phyloP scores from a whole-genome alignment of 2,329 filamentous ascomycete species.

The Xylariaceae sp. region DNA sequence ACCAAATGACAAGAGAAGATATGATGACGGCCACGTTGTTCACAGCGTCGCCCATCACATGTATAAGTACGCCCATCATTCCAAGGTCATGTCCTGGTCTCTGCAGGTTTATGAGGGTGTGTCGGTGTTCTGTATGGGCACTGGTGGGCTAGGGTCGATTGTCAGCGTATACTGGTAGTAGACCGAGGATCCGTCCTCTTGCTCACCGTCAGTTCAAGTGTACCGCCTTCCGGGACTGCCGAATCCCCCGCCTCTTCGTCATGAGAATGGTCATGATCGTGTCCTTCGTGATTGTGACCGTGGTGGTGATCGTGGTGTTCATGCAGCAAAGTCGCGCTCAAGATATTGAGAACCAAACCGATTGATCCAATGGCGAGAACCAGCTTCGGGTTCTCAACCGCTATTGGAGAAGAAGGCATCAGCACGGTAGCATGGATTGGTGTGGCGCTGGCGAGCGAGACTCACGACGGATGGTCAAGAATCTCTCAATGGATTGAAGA shows the following conservation, averaged over 20 bases:
- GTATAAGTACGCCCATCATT: slow-evolving; percentile 64
- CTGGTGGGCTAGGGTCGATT: slow-evolving; percentile 24
- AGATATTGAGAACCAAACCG: slow-evolving; percentile 61
- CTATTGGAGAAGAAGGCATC: slow-evolving; percentile 33
- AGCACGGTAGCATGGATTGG: too few species aligned
- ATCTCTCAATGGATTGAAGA: slow-evolving; percentile 67
- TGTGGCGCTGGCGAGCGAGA: too few species aligned
- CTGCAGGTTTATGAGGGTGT: slow-evolving; percentile 31
- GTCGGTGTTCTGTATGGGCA: slow-evolving; percentile 46
- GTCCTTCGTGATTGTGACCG: slow-evolving; percentile 24
- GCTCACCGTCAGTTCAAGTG: too few species aligned
- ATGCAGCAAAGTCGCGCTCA: slow-evolving; percentile 61
- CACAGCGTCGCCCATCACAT: slow-evolving; percentile 66
- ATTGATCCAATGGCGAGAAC: slow-evolving; percentile 65
- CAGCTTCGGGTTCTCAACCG: slow-evolving; percentile 57
- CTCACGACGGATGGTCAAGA: slow-evolving; percentile 51
- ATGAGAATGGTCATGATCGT: slow-evolving; percentile 34
- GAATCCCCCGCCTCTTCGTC: too few species aligned
- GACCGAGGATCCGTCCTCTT: too few species aligned
- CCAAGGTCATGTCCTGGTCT: slow-evolving; percentile 54
- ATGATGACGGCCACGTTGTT: slow-evolving; percentile 74
- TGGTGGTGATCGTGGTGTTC: too few species aligned
- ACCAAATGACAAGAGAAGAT: slow-evolving; percentile 64
- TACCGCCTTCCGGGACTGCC: too few species aligned
- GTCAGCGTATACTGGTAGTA: too few species aligned